phyloP scores from a whole-genome alignment of 768 basidiomycete genomes.

The Russula compacta region DNA sequence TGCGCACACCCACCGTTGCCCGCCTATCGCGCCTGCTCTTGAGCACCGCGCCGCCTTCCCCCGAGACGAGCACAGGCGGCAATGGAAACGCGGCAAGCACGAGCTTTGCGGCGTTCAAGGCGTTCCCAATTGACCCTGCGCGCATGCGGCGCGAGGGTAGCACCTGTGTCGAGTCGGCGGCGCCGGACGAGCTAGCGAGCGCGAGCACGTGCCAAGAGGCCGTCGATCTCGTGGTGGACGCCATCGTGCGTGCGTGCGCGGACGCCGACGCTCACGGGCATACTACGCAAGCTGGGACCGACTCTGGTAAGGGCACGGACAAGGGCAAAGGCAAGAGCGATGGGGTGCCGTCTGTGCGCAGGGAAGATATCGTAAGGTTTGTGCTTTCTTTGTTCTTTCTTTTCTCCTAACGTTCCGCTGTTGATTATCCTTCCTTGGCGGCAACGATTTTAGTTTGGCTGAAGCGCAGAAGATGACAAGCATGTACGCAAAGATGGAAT shows the following conservation, averaged over 20 bases:
- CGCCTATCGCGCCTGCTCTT: constrained; percentile 31
- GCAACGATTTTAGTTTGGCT: constrained; percentile 41
- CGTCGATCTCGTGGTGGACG: constrained; percentile 63
- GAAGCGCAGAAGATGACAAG: constrained; percentile 83
- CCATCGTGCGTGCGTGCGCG: constrained; percentile 57
- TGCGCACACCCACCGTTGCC: constrained; percentile 19
- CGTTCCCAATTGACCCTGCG: constrained; percentile 61
- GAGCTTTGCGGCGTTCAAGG: constrained; percentile 70
- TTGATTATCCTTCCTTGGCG: constrained; percentile 1
- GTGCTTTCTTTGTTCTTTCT: constrained; percentile 21
- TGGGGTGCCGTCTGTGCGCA: constrained; percentile 41
- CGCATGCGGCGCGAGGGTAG: constrained; percentile 34
- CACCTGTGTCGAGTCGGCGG: constrained; percentile 37
- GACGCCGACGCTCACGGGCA: constrained; percentile 38
- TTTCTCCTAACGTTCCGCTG: background rate
- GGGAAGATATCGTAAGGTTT: constrained; percentile 76
- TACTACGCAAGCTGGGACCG: constrained; percentile 6
- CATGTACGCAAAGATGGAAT: constrained; percentile 87
- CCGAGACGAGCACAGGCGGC: background rate
- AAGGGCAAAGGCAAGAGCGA: background rate
- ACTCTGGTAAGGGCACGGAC: constrained; percentile 8
- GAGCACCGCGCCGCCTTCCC: constrained; percentile 25
- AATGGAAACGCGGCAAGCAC: constrained; percentile 27
- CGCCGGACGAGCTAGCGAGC: constrained; percentile 50
- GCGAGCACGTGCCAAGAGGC: constrained; percentile 70